Conservation (phyloP, 1,284 basidiomycete genomes). For the Leccinum pseudoinsigne region DNA sequence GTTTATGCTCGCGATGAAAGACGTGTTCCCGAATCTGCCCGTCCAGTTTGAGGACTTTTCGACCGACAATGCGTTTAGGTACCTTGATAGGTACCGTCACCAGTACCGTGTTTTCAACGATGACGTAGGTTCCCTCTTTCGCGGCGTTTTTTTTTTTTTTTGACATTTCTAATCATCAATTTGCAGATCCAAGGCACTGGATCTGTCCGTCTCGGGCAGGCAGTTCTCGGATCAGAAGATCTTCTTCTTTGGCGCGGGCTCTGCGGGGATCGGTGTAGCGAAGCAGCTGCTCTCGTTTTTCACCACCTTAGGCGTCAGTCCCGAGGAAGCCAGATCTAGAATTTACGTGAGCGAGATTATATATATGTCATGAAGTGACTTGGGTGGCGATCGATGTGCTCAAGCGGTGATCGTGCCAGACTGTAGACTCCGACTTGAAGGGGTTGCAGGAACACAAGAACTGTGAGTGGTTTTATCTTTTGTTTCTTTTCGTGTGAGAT, state of each 20-base stretch:
- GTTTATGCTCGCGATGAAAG: constrained; percentile 73
- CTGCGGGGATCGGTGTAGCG: constrained; percentile 79
- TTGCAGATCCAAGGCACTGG: constrained; percentile 64
- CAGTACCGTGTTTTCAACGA: constrained; percentile 79
- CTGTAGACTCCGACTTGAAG: constrained; percentile 64
- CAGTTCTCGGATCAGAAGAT: constrained; percentile 73
- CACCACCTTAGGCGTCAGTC: constrained; percentile 57
- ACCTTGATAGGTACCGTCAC: constrained; percentile 63
- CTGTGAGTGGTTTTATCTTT: constrained; percentile 36
- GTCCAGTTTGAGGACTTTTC: constrained; percentile 86
- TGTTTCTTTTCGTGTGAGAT: background rate
- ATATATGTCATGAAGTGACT: background rate
- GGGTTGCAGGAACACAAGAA: constrained; percentile 74
- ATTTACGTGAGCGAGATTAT: constrained; percentile 58
- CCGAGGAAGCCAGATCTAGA: constrained; percentile 64
- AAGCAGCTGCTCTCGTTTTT: constrained; percentile 80
- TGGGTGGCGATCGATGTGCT: constrained; percentile 9
- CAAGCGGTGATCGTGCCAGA: constrained; percentile 35
- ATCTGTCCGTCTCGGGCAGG: constrained; percentile 67
- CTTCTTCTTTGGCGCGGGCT: constrained; percentile 80
- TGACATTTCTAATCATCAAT: constrained; percentile 13
- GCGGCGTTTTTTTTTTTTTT: background rate
- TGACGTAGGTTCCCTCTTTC: constrained; percentile 50
- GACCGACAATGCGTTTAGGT: constrained; percentile 75
- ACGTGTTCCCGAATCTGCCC: constrained; percentile 70